Evolutionary conservation across 2,329 filamentous ascomycete species (phyloP).

Genomic region (Arthrobotrys conoides): DNA sequence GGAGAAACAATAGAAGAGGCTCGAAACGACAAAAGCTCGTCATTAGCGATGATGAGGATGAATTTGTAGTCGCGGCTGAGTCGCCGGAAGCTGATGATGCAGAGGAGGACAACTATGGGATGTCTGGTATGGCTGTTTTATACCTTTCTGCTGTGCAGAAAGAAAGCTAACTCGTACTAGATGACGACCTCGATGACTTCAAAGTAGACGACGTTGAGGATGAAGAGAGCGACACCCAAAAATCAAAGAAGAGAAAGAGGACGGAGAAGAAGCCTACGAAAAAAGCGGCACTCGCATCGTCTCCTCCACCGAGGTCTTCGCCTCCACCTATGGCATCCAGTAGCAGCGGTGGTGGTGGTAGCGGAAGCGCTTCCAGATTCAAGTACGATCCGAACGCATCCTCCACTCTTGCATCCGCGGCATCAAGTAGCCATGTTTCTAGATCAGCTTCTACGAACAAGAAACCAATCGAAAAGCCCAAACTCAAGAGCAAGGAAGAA

Average conservation of each 20-base stretch:
- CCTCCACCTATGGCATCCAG: slow-evolving; percentile 68
- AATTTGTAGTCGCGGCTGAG: slow-evolving; percentile 74
- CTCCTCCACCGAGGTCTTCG: slow-evolving; percentile 67
- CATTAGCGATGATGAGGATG: slow-evolving; percentile 78
- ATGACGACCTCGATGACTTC: slow-evolving; percentile 86
- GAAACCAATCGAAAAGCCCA: slow-evolving; percentile 66
- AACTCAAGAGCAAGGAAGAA: slow-evolving; percentile 67
- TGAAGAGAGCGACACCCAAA: slow-evolving; percentile 70
- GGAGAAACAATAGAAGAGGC: slow-evolving; percentile 71
- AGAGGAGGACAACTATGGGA: slow-evolving; percentile 65
- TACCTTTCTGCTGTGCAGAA: slow-evolving; percentile 40
- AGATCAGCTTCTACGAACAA: slow-evolving; percentile 70
- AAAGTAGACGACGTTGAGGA: slow-evolving; percentile 89
- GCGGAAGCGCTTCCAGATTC: slow-evolving; percentile 71
- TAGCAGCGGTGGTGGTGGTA: slow-evolving; percentile 67
- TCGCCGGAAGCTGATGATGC: slow-evolving; percentile 76
- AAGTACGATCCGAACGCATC: slow-evolving; percentile 73
- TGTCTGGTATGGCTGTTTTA: slow-evolving; percentile 40
- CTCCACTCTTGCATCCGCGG: slow-evolving; percentile 77
- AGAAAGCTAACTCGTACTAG: slow-evolving; percentile 4
- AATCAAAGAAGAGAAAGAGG: slow-evolving; percentile 79
- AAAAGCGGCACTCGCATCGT: slow-evolving; percentile 72
- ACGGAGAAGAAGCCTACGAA: slow-evolving; percentile 71
- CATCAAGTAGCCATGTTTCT: slow-evolving; percentile 83
- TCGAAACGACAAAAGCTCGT: slow-evolving; percentile 74